Evolutionary conservation across 2,329 filamentous ascomycete species (phyloP).

Genomic region (Claviceps cyperi): DNA sequence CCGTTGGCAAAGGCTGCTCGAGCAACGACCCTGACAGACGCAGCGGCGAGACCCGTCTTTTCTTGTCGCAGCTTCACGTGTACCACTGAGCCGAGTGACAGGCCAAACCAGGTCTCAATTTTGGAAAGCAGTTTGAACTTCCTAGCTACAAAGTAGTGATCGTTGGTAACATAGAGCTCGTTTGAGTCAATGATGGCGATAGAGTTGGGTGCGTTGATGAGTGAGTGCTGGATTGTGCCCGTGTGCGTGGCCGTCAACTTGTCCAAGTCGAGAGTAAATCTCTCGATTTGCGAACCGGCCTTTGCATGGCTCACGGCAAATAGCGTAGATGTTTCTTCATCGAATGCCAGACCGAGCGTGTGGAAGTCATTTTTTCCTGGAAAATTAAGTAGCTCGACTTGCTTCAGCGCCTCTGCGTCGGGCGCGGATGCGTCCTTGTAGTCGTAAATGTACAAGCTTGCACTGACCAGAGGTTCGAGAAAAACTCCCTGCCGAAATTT

Average conservation of each 20-base stretch:
- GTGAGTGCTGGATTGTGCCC: slow-evolving; percentile 22
- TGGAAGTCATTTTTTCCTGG: slow-evolving; percentile 22
- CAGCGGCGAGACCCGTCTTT: background rate
- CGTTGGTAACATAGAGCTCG: slow-evolving; percentile 28
- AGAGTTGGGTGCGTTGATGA: slow-evolving; percentile 25
- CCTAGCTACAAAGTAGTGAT: slow-evolving; percentile 20
- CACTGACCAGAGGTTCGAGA: slow-evolving; percentile 10
- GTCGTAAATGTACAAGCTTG: slow-evolving; percentile 22
- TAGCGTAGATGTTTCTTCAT: slow-evolving; percentile 20
- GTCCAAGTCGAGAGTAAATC: slow-evolving; percentile 23
- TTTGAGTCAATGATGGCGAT: slow-evolving; percentile 19
- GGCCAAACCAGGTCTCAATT: slow-evolving; percentile 20
- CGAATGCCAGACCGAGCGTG: slow-evolving; percentile 24
- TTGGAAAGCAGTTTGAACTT: slow-evolving; percentile 13
- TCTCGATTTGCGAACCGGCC: slow-evolving; percentile 21
- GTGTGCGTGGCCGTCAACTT: slow-evolving; percentile 20
- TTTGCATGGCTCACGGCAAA: slow-evolving; percentile 24
- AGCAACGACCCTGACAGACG: slow-evolving; percentile 15
- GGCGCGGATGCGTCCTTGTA: slow-evolving; percentile 13
- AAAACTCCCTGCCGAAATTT: slow-evolving; percentile 12
- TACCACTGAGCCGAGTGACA: slow-evolving; percentile 21
- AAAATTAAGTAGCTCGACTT: slow-evolving; percentile 12
- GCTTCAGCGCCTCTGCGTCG: slow-evolving; percentile 9
- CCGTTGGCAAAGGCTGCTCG: slow-evolving; percentile 27
- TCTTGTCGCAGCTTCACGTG: slow-evolving; percentile 15